Conservation (phyloP, 2,329 filamentous ascomycete species). For the Alternaria gaisen region DNA sequence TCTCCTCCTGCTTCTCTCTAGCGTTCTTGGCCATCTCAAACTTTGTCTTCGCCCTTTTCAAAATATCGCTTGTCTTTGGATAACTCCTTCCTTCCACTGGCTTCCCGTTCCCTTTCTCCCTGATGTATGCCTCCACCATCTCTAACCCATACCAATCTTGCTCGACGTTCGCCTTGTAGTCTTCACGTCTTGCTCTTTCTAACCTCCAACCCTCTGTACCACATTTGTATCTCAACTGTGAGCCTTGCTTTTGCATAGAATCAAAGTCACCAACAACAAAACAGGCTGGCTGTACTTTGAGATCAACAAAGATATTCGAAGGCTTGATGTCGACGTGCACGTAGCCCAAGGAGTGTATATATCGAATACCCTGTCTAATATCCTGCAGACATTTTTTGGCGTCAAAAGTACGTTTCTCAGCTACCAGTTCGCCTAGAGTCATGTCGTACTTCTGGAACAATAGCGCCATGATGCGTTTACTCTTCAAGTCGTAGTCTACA, state of each 20-base stretch:
- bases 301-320: conserved; percentile 15
- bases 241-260: background rate
- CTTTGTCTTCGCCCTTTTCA: background rate
- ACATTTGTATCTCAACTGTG: background rate
- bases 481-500: background rate
- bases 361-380: conserved; percentile 3
- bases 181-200: background rate
- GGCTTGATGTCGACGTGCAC: conserved; percentile 12
- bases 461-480: background rate
- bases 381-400: background rate
- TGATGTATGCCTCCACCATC: conserved; percentile 6
- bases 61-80: background rate
- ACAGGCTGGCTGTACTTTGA: background rate
- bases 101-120: background rate
- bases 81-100: background rate
- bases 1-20: no score
- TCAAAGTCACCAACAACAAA: conserved; percentile 2
- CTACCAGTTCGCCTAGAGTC: background rate
- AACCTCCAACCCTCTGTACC: background rate
- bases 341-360: conserved; percentile 15
- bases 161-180: background rate
- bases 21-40: no score
- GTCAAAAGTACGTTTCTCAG: background rate
- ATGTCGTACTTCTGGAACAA: background rate
- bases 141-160: conserved; percentile 10